A percentile compares a stretch with the other conserved stretches of the same genome.
phyloP scores from a whole-genome alignment of 768 basidiomycete species.

The Rhodocollybia butyracea region DNA sequence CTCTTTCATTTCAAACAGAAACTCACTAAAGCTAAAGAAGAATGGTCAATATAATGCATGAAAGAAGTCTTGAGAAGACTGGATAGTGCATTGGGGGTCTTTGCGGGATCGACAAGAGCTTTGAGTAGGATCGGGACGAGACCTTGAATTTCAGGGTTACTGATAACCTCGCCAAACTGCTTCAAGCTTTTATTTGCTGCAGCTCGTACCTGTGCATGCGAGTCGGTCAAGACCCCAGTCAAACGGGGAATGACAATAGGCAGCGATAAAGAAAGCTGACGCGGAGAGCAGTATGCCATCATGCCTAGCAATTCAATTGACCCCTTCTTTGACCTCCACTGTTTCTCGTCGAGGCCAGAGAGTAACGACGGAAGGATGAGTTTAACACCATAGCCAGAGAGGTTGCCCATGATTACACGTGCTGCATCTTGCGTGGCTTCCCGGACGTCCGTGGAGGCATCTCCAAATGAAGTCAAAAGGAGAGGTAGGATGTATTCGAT shows the following conservation, averaged over 20 bases:
- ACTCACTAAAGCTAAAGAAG: constrained; percentile 86
- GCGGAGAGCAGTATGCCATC: constrained; percentile 98
- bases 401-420: constrained; percentile 90
- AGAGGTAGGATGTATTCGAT: constrained; percentile 80
- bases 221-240: constrained; percentile 93
- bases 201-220: constrained; percentile 91
- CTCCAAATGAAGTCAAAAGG: constrained; percentile 83
- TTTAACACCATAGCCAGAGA: constrained; percentile 95
- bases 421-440: constrained; percentile 93
- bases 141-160: constrained; percentile 93
- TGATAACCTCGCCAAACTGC: constrained; percentile 97
- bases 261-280: constrained; percentile 89
- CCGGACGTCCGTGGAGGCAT: constrained; percentile 80
- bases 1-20: neutral
- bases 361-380: constrained; percentile 88
- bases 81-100: constrained; percentile 82
- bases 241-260: constrained; percentile 97
- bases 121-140: constrained; percentile 88
- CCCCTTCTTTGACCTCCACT: constrained; percentile 97
- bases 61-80: constrained; percentile 91
- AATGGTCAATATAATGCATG: constrained; percentile 97
- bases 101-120: constrained; percentile 92
- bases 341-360: constrained; percentile 92
- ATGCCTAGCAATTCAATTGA: constrained; percentile 95
- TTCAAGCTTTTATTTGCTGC: constrained; percentile 96